Evolutionary conservation across 2,329 filamentous ascomycete genomes (phyloP).

Genomic region (Tolypocladium album): DNA sequence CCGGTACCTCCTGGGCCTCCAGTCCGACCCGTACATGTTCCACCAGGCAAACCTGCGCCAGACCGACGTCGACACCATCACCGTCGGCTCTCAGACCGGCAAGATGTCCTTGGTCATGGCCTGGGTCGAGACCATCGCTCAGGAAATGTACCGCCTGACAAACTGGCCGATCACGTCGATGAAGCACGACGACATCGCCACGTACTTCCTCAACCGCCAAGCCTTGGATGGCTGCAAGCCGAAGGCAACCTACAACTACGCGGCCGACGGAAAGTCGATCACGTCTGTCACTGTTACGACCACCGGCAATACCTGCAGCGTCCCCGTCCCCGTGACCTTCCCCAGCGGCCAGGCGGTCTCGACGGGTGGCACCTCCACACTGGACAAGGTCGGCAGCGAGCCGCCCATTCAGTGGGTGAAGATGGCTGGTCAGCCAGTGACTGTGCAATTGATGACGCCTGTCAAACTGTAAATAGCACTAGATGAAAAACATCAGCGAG

Average conservation of each 20-base stretch:
- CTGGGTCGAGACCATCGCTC: constrained; percentile 42
- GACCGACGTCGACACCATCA: constrained; percentile 32
- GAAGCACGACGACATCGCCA: constrained; percentile 35
- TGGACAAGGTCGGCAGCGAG: constrained; percentile 44
- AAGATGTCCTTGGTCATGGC: constrained; percentile 43
- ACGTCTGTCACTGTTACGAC: constrained; percentile 38
- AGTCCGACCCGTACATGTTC: constrained; percentile 48
- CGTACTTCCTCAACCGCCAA: constrained; percentile 39
- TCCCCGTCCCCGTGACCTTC: constrained; percentile 43
- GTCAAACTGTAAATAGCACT: not conserved
- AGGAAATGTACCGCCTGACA: constrained; percentile 40
- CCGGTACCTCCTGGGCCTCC: constrained; percentile 44
- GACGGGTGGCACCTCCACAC: constrained; percentile 27
- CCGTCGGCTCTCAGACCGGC: constrained; percentile 33
- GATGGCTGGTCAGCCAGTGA: constrained; percentile 31
- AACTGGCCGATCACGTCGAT: constrained; percentile 13
- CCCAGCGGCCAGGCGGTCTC: constrained; percentile 29
- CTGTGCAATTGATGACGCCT: constrained; percentile 18
- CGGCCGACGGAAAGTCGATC: constrained; percentile 30
- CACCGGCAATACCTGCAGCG: constrained; percentile 36
- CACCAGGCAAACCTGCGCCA: constrained; percentile 52
- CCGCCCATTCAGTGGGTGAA: constrained; percentile 39
- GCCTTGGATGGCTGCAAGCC: constrained; percentile 41
- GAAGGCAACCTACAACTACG: constrained; percentile 32
- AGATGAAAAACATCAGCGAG: too few species aligned